These are phyloP conservation scores for Epichloe typhina DNA, from an alignment of 2,329 filamentous ascomycete genomes.

Conservation along the genomic window DNA sequence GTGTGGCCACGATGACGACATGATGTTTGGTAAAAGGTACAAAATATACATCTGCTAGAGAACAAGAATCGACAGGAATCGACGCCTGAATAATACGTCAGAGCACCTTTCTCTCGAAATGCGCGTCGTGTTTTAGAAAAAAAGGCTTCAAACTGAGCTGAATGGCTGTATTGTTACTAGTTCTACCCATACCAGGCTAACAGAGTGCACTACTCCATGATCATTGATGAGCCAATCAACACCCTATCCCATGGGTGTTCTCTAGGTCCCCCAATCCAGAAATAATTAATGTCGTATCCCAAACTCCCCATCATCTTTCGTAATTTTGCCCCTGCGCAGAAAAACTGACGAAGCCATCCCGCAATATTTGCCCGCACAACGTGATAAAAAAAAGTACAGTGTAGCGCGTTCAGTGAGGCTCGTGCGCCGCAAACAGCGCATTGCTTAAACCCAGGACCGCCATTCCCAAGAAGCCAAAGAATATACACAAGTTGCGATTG, in stretches of 20 bases:
- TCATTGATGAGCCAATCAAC: not conserved
- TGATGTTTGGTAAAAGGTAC: too few relatives aligned
- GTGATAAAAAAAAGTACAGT: not conserved
- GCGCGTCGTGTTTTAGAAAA: too few relatives aligned
- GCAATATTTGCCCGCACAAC: not conserved
- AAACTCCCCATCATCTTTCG: not conserved
- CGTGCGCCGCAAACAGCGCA: constrained; percentile 57
- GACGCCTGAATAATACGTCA: too few relatives aligned
- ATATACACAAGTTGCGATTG: constrained; percentile 61
- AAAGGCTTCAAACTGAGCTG: too few relatives aligned
- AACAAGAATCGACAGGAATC: too few relatives aligned
- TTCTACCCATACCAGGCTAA: not conserved
- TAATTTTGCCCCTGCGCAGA: not conserved
- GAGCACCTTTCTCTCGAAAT: too few relatives aligned
- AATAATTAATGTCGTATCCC: not conserved
- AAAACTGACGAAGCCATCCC: not conserved
- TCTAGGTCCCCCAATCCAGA: not conserved
- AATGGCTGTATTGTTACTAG: not conserved
- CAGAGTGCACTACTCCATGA: not conserved
- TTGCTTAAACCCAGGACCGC: constrained; percentile 71
- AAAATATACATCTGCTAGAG: too few relatives aligned
- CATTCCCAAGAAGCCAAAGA: constrained; percentile 80
- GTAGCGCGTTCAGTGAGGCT: not conserved
- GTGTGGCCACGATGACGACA: too few relatives aligned
- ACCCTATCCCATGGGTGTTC: not conserved